A percentile compares a stretch with the other conserved stretches of the same genome.
phyloP scores from a whole-genome alignment of 2,329 filamentous ascomycete species.

The Sarocladiaceae sp. region DNA sequence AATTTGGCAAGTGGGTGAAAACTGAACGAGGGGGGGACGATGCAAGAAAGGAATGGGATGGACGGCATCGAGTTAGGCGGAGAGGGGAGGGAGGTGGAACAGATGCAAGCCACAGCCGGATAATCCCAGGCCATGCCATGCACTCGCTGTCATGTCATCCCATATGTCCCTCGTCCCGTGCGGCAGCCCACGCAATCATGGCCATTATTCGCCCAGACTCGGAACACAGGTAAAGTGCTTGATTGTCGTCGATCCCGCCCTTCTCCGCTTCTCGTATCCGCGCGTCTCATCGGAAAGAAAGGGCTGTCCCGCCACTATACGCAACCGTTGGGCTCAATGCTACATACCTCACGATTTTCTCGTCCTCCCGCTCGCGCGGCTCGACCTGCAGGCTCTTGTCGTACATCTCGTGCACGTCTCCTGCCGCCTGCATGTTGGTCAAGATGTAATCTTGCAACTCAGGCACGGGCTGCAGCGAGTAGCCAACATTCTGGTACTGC shows the following conservation, averaged over 20 bases:
- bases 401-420: slow-evolving; percentile 99
- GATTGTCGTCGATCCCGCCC: background rate
- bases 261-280: background rate
- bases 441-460: slow-evolving; percentile 96
- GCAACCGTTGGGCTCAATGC: slow-evolving; percentile 14
- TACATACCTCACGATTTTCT: slow-evolving; percentile 96
- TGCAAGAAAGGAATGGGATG: background rate
- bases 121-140: background rate
- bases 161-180: background rate
- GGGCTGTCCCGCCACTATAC: slow-evolving; percentile 7
- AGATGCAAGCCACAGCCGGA: slow-evolving; percentile 5
- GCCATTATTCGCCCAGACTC: background rate
- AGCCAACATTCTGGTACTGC: slow-evolving; percentile 97
- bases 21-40: background rate
- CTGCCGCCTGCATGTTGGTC: slow-evolving; percentile 90
- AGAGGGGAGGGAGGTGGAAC: background rate
- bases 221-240: slow-evolving; percentile 5
- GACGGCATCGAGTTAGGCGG: slow-evolving; percentile 3
- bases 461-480: slow-evolving; percentile 78
- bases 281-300: slow-evolving; percentile 6
- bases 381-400: slow-evolving; percentile 92
- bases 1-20: background rate
- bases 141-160: background rate
- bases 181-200: slow-evolving; percentile 1
- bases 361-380: slow-evolving; percentile 92